phyloP scores from a whole-genome alignment of 148 eudicot species.

The Persicaria maculosa region DNA sequence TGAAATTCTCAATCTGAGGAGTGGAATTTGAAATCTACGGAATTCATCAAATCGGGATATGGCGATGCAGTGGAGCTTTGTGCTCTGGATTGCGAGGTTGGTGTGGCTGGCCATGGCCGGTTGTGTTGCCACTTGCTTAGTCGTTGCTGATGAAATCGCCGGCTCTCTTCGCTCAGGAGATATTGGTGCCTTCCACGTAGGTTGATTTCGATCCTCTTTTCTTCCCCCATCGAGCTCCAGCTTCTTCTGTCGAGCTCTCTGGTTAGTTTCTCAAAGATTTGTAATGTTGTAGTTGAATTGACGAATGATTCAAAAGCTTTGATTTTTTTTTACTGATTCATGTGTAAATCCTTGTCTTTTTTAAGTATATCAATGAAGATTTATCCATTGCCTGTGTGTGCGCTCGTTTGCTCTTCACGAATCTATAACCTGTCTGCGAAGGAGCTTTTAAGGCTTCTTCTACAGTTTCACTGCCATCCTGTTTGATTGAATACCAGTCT shows the following conservation, averaged over 20 bases:
- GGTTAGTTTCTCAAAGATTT: neutral
- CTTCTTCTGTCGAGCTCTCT: neutral
- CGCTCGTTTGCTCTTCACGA: neutral
- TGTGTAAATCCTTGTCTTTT: neutral
- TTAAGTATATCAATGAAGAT: slow-evolving; percentile 4
- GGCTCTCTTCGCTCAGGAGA: slow-evolving; percentile 48
- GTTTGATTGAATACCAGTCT: neutral
- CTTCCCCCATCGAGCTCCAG: neutral
- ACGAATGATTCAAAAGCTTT: neutral
- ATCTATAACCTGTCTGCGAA: neutral
- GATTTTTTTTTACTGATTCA: neutral
- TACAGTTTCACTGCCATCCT: neutral
- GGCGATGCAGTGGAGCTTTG: slow-evolving; percentile 61
- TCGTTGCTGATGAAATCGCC: slow-evolving; percentile 73
- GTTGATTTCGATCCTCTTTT: slow-evolving; percentile 22
- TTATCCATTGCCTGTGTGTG: neutral
- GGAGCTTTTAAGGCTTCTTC: slow-evolving; percentile 3
- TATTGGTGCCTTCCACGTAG: slow-evolving; percentile 55
- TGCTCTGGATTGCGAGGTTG: slow-evolving; percentile 49
- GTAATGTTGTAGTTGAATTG: neutral
- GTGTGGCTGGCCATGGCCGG: slow-evolving; percentile 50
- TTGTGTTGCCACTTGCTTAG: slow-evolving; percentile 52
- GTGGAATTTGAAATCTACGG: neutral
- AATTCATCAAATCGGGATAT: slow-evolving; percentile 17
- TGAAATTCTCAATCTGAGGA: neutral